Base-by-base conservation (phyloP, 2,329 filamentous ascomycete genomes). In the Mollisia scopiformis region DNA sequence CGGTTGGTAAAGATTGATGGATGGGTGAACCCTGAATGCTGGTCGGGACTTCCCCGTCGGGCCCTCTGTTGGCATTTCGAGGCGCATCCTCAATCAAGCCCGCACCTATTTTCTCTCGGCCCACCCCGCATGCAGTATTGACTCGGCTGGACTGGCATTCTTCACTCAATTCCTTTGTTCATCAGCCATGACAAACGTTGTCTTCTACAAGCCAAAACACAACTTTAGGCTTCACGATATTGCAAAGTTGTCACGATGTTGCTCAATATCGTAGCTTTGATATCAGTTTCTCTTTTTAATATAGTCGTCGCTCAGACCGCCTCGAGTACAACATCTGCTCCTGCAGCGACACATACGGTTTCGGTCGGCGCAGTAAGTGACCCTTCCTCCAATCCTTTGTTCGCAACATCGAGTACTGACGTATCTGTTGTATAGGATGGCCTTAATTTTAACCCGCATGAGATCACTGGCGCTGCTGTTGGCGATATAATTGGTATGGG, bases 401-500 rank as follows among this genome's bases (percentile, higher is more conserved):
- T 35, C 27, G 28, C 3, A 23, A 41, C 27, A 27, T 27, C 31
- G 23, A 53, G 63, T 58, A 16, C 58, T 63, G 46, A 62, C 35
- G 14, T 28, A 25, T 23, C n/a, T 21, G 8, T 7, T 49, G 25
- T 53, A 21, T 27, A 71, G 68, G 61, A 64, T 51, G 68, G 68
- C 10, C 51, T 64, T 19, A 69, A 62, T 41, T 80, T 79, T 53
- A 63, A 58, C 0, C 79, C 79, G 0, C 68, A 74, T 53, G 57
- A 71, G 51, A 57, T n/a, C n/a, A n/a, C 75, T 1, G 69, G 63
- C 11, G 79, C 77, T 1, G 68, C 71, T n/a, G 71, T 81, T 28
- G 82, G 83, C 6, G 82, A 84, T 68, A 74, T 77, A 5, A 75
- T 85, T 46, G 71, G 79, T 81, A 66, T 61, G 74, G 33, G 16